Evolutionary conservation across 371 early-diverging fungal species (phyloP).

Genomic region (Mortierella sp.): DNA sequence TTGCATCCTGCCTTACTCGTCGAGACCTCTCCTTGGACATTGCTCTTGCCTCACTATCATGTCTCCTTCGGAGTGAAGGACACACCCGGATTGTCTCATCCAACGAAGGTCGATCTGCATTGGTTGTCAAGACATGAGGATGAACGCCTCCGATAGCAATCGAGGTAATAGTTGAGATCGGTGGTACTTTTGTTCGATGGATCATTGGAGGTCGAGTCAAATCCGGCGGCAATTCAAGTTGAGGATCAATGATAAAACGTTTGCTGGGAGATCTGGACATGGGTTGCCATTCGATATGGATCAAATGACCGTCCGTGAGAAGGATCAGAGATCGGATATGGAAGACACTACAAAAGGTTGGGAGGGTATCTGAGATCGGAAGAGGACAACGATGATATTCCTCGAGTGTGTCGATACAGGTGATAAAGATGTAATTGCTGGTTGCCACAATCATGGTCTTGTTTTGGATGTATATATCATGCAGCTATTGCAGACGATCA

Average conservation of each 20-base stretch:
- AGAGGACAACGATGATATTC: conserved; percentile 11
- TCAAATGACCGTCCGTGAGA: conserved; percentile 33
- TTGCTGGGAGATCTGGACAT: conserved; percentile 24
- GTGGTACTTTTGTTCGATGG: conserved; percentile 38
- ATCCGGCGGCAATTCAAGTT: conserved; percentile 39
- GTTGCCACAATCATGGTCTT: conserved; percentile 41
- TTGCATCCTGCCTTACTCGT: no score
- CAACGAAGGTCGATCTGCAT: conserved; percentile 44
- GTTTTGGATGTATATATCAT: conserved; percentile 50
- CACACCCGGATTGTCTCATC: conserved; percentile 42
- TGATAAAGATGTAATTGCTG: conserved; percentile 23
- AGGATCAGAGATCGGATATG: conserved; percentile 49
- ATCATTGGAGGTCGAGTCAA: conserved; percentile 28
- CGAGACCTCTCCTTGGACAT: background rate
- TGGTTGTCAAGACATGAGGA: conserved; percentile 47
- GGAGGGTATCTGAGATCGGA: conserved; percentile 14
- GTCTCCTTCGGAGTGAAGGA: conserved; percentile 1
- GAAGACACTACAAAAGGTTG: conserved; percentile 38
- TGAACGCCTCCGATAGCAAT: conserved; percentile 50
- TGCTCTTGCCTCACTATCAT: background rate
- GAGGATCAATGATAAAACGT: conserved; percentile 24
- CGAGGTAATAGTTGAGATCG: conserved; percentile 42
- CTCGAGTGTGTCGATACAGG: conserved; percentile 39
- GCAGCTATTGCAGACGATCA: conserved; percentile 14
- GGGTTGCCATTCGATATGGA: conserved; percentile 48